phyloP scores from a whole-genome alignment of 2,329 filamentous ascomycete genomes.

The Aureobasidium subglaciale region DNA sequence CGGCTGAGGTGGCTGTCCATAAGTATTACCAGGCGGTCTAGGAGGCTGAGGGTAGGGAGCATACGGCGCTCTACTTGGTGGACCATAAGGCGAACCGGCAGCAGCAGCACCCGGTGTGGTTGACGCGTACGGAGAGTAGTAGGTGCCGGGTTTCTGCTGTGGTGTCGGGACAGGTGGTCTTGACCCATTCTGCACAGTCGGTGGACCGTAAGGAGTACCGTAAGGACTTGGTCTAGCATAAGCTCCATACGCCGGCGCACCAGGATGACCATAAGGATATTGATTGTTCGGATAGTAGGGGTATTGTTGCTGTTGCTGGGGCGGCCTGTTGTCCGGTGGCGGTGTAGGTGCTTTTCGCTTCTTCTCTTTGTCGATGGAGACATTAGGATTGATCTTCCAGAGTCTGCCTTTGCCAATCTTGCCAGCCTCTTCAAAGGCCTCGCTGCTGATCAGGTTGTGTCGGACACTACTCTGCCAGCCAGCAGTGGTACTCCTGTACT shows the following conservation, averaged over 20 bases:
- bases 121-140: constrained; percentile 20
- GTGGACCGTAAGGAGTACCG: constrained; percentile 18
- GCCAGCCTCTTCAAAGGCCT: constrained; percentile 55
- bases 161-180: constrained; percentile 15
- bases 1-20: constrained; percentile 3
- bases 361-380: constrained; percentile 51
- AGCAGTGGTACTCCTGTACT: constrained; percentile 51
- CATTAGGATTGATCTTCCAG: constrained; percentile 54
- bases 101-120: constrained; percentile 16
- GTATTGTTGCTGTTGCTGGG: constrained; percentile 16
- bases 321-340: constrained; percentile 18
- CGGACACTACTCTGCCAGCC: constrained; percentile 63
- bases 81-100: constrained; percentile 16
- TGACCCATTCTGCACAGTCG: constrained; percentile 14
- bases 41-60: constrained; percentile 12
- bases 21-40: neutral
- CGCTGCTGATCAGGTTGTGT: constrained; percentile 54
- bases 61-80: constrained; percentile 17
- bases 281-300: constrained; percentile 17
- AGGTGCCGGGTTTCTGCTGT: constrained; percentile 18
- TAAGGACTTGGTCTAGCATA: constrained; percentile 19
- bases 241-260: constrained; percentile 14
- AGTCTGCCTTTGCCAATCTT: constrained; percentile 56
- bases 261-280: constrained; percentile 15
- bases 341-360: constrained; percentile 46